Base-by-base conservation (phyloP, 2,329 filamentous ascomycete species). In the Ophiostoma pallidulum region DNA sequence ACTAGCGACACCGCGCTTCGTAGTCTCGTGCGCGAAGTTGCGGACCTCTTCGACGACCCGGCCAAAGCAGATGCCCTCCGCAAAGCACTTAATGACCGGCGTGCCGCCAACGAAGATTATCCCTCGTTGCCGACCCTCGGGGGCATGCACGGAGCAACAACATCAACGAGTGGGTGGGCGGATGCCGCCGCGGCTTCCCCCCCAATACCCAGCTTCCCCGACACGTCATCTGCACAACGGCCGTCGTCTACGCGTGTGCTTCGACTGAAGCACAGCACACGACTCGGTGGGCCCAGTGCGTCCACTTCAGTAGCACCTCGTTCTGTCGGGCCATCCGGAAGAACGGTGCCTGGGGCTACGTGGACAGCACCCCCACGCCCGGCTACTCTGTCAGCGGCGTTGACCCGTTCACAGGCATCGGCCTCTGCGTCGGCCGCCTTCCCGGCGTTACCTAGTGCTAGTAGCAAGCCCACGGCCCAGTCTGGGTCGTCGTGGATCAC, bases 81-180 rank as follows among this genome's bases (percentile, higher is more conserved):
- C 22, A 84, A 84, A 58, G 87, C 90, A 1, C 96, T 91, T 89
- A 87, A 88, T 57, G 86, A 95, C 65, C 96, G 91, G 87, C 86
- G 87, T 40, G 89, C 89, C 32, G 92, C 94, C 66, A 94, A 94
- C 56, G 90, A 96, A 64, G 90, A 96, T 62, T 97, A 96, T 57
- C 91, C 91, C 0, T 87, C 86, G 2, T 71, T 97, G 1, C 90
- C 91, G 1, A 84, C 84, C 0, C 75, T 86, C 1, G 76, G 77
- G 47, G 83, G 84, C 43, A 78, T 83, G 65, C 74, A 81, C 32
- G 80, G 82, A 22, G 73, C 70, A 4, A 75, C 75, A 0, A 75
- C 74, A 0, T 67, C 72, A 8, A 74, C 66, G 9, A 75, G 69
- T 48, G 77, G 76, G 50, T 78, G 84, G 80, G 80, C 64, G 54